Evolutionary conservation across 225 moss, liverwort and hornwort genomes (phyloP).

Genomic region (Takakia lepidozioides): DNA sequence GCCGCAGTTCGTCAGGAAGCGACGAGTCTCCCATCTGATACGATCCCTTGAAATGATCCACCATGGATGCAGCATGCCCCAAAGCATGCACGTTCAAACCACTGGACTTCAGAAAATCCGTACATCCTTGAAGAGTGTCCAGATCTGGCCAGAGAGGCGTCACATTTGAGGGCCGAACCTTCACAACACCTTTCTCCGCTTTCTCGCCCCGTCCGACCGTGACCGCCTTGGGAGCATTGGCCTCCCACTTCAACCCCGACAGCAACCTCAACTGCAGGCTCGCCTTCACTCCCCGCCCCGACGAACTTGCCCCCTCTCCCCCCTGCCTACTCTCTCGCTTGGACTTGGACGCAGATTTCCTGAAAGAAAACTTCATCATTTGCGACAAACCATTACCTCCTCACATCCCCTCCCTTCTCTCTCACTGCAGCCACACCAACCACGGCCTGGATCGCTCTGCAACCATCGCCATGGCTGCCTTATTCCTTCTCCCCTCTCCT

Average conservation of each 20-base stretch:
- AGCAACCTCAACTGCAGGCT: conserved; percentile 42
- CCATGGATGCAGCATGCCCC: conserved; percentile 56
- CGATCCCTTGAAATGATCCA: conserved; percentile 61
- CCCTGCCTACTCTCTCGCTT: conserved; percentile 15
- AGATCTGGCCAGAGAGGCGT: conserved; percentile 36
- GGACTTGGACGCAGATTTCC: conserved; percentile 31
- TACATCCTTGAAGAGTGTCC: conserved; percentile 48
- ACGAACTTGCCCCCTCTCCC: conserved; percentile 8
- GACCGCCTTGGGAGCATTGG: conserved; percentile 35
- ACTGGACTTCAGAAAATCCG: conserved; percentile 64
- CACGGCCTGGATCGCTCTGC: no score
- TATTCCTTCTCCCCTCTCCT: no score
- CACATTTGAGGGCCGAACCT: conserved; percentile 7
- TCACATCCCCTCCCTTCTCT: no score
- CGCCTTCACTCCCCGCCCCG: conserved; percentile 43
- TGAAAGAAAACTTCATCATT: conserved; percentile 59
- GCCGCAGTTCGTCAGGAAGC: conserved; percentile 38
- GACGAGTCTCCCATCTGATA: conserved; percentile 59
- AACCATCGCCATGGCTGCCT: no score
- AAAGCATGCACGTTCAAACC: conserved; percentile 50
- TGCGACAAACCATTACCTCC: no score
- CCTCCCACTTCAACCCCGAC: conserved; percentile 51
- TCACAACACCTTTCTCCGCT: conserved; percentile 12
- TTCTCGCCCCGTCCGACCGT: conserved; percentile 20
- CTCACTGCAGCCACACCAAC: no score